phyloP scores from a whole-genome alignment of 129 eudicot genomes.

The Helianthus tuberosus region DNA sequence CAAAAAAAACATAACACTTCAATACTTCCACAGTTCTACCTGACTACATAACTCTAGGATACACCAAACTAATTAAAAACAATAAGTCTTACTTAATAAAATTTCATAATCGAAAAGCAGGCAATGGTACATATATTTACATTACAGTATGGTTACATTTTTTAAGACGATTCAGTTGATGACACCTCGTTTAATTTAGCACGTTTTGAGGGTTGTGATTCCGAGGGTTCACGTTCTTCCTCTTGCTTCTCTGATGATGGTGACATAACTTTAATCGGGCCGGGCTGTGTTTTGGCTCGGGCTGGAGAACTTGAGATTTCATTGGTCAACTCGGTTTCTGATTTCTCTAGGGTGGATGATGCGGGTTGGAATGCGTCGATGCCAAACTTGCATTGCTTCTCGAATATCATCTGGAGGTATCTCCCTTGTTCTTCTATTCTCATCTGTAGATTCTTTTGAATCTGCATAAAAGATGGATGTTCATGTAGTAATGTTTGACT shows the following conservation, averaged over 20 bases:
- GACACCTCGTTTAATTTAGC: conserved; percentile 47
- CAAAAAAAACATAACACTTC: conserved; percentile 6
- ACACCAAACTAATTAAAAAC: conserved; percentile 21
- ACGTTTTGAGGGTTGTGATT: conserved; percentile 66
- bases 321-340: conserved; percentile 29
- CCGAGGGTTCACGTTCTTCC: conserved; percentile 35
- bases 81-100: conserved; percentile 21
- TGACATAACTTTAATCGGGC: conserved; percentile 22
- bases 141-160: conserved; percentile 17
- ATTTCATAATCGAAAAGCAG: conserved; percentile 11
- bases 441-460: conserved; percentile 89
- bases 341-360: conserved; percentile 46
- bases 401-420: conserved; percentile 82
- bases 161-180: conserved; percentile 28
- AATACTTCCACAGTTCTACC: conserved; percentile 12
- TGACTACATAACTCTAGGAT: not conserved
- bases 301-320: conserved; percentile 45
- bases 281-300: conserved; percentile 31
- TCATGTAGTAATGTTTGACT: conserved; percentile 5
- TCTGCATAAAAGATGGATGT: conserved; percentile 43
- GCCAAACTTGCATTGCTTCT: conserved; percentile 82
- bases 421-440: conserved; percentile 78
- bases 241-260: conserved; percentile 36
- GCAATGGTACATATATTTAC: conserved; percentile 25
- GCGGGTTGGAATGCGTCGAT: conserved; percentile 43